Base-by-base conservation (phyloP, 352 stramenopile species). In the Achlya hypogyna region DNA sequence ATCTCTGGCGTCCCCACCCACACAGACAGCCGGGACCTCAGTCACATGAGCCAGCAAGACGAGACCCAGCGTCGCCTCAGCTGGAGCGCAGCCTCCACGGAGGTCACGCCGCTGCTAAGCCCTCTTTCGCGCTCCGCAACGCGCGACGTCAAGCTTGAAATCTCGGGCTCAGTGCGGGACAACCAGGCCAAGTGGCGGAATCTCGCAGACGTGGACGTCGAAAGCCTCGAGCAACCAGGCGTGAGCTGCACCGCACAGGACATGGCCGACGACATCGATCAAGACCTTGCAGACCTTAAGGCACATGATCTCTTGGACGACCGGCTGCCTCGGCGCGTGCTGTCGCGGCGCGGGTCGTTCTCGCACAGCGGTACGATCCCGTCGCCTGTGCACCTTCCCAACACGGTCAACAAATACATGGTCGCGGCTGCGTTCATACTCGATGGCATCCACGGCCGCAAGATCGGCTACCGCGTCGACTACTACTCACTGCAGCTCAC, bases 161-260 rank as follows among this genome's bases (percentile, higher is more conserved):
- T 91, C 10, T 83, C 90, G 53, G 77, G 75, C 35, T 80, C 78
- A 1, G 77, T 91, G 0, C 68, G 88, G 53, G 78, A 91, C 59
- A 88, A 88, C 62, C 84, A 91, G 71, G 80, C 86, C 63, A 93
- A 93, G 71, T 93, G 84, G 84, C 89, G 89, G 71, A 78, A 74
- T 0, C 72, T 93, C 14, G 49, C 49, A 4, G 49, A 56, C 25
- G 74, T 75, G 20, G 82, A 93, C 45, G 88, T 93, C 35, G 75
- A 82, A 64, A 56, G 82, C 88, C 60, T 79, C 89, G 70, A 87
- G 88, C 70, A 86, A 71, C 62, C 38, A 10, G 38, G 38, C 38
- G 38, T 45, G 38, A 10, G 25, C 8, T 38, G 49, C 31, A 93
- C 84, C 35, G 84, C 84, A 49, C 90, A 93, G 62, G 79, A 87